Conservation (phyloP, 805 yeast genomes). For the Metschnikowia peoriensis region DNA sequence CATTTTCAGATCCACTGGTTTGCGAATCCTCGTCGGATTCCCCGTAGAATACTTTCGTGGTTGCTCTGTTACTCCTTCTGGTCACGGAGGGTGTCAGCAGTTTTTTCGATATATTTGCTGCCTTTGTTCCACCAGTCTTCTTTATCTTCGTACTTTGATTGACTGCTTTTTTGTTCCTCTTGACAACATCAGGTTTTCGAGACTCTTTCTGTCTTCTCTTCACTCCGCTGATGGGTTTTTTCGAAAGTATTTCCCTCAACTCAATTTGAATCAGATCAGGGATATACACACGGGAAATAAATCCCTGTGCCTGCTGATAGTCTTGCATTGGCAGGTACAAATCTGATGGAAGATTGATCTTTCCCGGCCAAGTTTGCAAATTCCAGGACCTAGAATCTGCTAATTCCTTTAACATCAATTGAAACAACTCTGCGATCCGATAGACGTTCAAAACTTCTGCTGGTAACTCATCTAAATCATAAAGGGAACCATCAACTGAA, state of each 20-base stretch:
- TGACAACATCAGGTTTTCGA: not conserved
- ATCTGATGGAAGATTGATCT: slow-evolving; percentile 66
- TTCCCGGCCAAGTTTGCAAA: slow-evolving; percentile 79
- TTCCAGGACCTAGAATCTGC: slow-evolving; percentile 65
- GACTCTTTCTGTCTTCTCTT: not conserved
- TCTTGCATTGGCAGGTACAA: slow-evolving; percentile 60
- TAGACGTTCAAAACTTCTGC: slow-evolving; percentile 48
- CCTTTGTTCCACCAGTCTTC: not conserved
- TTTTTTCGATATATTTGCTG: not conserved
- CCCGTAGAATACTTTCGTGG: slow-evolving; percentile 17
- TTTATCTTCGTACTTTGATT: not conserved
- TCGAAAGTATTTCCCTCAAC: slow-evolving; percentile 22
- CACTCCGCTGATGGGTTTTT: not conserved
- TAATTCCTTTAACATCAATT: slow-evolving; percentile 57
- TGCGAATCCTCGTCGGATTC: slow-evolving; percentile 21
- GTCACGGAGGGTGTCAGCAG: slow-evolving; percentile 25
- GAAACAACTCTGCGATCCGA: slow-evolving; percentile 70
- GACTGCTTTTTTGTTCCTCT: not conserved
- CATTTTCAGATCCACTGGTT: slow-evolving; percentile 7
- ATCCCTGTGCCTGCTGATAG: slow-evolving; percentile 54
- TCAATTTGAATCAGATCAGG: slow-evolving; percentile 44
- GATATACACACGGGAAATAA: slow-evolving; percentile 55
- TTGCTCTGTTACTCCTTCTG: slow-evolving; percentile 19
- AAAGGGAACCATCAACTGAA: slow-evolving; percentile 31
- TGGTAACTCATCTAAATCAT: slow-evolving; percentile 23